A percentile compares a stretch with the other conserved stretches of the same genome.
phyloP scores from a whole-genome alignment of 768 basidiomycete species.

The Auriscalpium orientale region DNA sequence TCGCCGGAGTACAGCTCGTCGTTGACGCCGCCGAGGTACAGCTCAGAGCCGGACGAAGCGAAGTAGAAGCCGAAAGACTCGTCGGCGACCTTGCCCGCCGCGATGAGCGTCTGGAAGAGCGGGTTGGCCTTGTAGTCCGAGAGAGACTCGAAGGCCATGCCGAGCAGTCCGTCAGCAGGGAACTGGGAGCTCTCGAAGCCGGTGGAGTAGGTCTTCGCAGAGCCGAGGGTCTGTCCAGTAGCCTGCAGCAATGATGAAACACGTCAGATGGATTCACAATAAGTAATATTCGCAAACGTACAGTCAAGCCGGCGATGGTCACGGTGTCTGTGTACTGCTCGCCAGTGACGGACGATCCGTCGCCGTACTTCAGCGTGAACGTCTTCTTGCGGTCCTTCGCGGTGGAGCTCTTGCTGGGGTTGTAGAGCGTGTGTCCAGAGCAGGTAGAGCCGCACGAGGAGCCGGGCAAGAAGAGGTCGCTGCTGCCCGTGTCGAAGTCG shows the following conservation, averaged over 20 bases:
- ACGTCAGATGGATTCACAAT: no score
- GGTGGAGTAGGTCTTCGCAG: background rate
- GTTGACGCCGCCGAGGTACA: conserved; percentile 10
- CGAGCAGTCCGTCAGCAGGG: background rate
- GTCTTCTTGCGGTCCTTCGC: background rate
- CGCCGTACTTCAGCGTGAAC: background rate
- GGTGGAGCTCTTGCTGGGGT: background rate
- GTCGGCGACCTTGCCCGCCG: background rate
- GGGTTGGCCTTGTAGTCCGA: background rate
- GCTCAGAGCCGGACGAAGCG: background rate
- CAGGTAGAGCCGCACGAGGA: background rate
- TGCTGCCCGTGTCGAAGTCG: background rate
- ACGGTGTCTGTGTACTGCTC: background rate
- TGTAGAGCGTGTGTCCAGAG: background rate
- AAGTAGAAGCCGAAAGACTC: background rate
- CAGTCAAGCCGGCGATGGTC: background rate
- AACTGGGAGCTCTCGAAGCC: background rate
- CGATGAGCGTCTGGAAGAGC: background rate
- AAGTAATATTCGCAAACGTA: background rate
- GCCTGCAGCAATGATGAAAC: background rate
- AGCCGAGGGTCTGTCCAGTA: background rate
- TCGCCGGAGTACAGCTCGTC: background rate
- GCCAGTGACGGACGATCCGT: background rate
- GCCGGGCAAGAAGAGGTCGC: background rate
- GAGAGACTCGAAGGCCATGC: background rate